Percentiles rank a stretch among this genome's conserved stretches.
Evolutionary conservation across 1,284 basidiomycete species (phyloP).

Genomic region (Rhodotorula sp.): DNA sequence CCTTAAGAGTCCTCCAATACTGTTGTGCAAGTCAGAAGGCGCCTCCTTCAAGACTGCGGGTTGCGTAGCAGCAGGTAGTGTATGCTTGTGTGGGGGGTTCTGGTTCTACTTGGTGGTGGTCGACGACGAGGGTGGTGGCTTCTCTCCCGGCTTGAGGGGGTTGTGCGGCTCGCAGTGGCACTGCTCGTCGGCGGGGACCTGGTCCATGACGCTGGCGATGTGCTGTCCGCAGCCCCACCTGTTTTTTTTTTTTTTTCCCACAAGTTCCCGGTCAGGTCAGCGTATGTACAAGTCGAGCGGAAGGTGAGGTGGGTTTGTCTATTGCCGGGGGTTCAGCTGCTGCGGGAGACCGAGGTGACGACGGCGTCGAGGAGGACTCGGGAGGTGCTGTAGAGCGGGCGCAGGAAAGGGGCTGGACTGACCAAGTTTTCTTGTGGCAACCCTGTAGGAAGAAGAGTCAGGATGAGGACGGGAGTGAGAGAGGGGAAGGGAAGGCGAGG

Average conservation of each 20-base stretch:
- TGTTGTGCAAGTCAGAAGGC: too few relatives aligned
- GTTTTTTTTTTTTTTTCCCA: too few relatives aligned
- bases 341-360: neutral
- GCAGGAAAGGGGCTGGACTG: neutral
- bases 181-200: neutral
- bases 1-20: too few relatives aligned
- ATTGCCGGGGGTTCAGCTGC: neutral
- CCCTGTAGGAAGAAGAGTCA: neutral
- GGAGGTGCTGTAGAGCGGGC: too few relatives aligned
- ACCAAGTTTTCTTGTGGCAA: constrained; percentile 19
- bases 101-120: too few relatives aligned
- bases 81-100: too few relatives aligned
- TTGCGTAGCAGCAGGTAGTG: too few relatives aligned
- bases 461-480: neutral
- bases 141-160: constrained; percentile 10
- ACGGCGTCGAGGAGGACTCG: neutral
- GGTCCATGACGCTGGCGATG: constrained; percentile 13
- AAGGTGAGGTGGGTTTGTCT: neutral
- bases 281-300: neutral
- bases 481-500: neutral
- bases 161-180: constrained; percentile 16
- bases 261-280: neutral
- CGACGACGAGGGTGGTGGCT: neutral
- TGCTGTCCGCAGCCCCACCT: constrained; percentile 25
- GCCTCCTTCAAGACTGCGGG: too few relatives aligned